Percentiles rank a stretch among this genome's conserved stretches.
These are phyloP conservation scores for Seiridium cupressi DNA, from an alignment of 2,329 filamentous ascomycete genomes.

Conservation along the genomic window DNA sequence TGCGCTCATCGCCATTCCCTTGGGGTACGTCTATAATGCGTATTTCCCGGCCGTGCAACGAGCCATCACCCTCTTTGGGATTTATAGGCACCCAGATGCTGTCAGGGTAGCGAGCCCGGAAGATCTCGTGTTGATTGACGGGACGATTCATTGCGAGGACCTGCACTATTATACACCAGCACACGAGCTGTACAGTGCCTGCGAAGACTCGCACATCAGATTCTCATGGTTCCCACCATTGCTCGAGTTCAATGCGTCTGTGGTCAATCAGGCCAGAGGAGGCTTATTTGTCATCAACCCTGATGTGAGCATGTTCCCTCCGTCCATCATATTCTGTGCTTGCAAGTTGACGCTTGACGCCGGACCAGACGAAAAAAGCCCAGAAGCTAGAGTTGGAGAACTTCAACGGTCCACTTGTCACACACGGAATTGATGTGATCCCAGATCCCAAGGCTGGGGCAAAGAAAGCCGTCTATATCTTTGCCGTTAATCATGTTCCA, in stretches of 20 bases:
- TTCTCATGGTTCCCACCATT: conserved; percentile 53
- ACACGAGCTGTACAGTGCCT: conserved; percentile 54
- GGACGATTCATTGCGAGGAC: conserved; percentile 59
- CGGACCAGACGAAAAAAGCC: conserved; percentile 43
- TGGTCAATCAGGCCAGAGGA: conserved; percentile 32
- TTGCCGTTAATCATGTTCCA: conserved; percentile 58
- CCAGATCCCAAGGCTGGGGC: conserved; percentile 37
- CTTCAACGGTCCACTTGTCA: conserved; percentile 52
- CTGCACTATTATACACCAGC: conserved; percentile 51
- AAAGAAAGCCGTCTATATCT: conserved; percentile 52
- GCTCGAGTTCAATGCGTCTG: conserved; percentile 35
- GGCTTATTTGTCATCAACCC: conserved; percentile 54
- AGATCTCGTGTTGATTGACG: conserved; percentile 39
- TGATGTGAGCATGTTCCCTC: conserved; percentile 31
- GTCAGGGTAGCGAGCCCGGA: conserved; percentile 20
- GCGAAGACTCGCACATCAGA: conserved; percentile 43
- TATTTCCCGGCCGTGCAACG: conserved; percentile 5
- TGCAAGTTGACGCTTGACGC: too few relatives aligned
- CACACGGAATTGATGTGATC: conserved; percentile 62
- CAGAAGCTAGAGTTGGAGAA: conserved; percentile 45
- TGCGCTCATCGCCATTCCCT: conserved; percentile 4
- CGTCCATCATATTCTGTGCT: too few relatives aligned
- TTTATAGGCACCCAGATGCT: conserved; percentile 14
- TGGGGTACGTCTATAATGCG: conserved; percentile 7
- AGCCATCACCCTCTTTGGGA: conserved; percentile 14